phyloP scores from a whole-genome alignment of 164 flowering plant species.

The Tetrastigma voinierianum region DNA sequence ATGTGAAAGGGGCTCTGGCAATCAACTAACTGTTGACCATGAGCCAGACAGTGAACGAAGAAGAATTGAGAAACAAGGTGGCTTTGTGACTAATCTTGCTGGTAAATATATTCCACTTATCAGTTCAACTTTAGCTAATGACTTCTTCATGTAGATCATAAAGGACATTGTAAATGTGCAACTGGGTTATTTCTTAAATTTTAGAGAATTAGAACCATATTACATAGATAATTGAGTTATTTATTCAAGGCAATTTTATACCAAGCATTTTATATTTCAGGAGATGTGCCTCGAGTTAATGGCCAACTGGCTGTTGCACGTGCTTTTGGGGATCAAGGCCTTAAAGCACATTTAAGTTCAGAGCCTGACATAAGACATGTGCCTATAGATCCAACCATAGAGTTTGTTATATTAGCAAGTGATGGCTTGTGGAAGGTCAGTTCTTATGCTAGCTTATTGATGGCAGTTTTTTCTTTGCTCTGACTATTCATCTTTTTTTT shows the following conservation, averaged over 20 bases:
- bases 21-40: slow-evolving; percentile 66
- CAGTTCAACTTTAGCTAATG: neutral
- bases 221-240: too few species aligned
- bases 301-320: slow-evolving; percentile 87
- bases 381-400: slow-evolving; percentile 40
- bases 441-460: neutral
- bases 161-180: neutral
- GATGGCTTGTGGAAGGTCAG: slow-evolving; percentile 89
- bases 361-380: slow-evolving; percentile 61
- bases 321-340: slow-evolving; percentile 80
- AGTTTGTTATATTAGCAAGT: slow-evolving; percentile 67
- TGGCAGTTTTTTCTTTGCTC: neutral
- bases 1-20: slow-evolving; percentile 45
- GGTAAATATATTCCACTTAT: slow-evolving; percentile 26
- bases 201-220: neutral
- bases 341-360: slow-evolving; percentile 73
- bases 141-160: neutral
- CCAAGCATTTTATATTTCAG: slow-evolving; percentile 25
- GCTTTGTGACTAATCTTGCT: slow-evolving; percentile 62
- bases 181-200: neutral
- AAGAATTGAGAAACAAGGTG: slow-evolving; percentile 63
- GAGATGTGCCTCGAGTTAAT: slow-evolving; percentile 82
- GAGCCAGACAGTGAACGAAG: slow-evolving; percentile 57
- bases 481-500: neutral
- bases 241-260: neutral